phyloP scores from a whole-genome alignment of 2,329 filamentous ascomycete species.

The Cryphonectria naterciae region DNA sequence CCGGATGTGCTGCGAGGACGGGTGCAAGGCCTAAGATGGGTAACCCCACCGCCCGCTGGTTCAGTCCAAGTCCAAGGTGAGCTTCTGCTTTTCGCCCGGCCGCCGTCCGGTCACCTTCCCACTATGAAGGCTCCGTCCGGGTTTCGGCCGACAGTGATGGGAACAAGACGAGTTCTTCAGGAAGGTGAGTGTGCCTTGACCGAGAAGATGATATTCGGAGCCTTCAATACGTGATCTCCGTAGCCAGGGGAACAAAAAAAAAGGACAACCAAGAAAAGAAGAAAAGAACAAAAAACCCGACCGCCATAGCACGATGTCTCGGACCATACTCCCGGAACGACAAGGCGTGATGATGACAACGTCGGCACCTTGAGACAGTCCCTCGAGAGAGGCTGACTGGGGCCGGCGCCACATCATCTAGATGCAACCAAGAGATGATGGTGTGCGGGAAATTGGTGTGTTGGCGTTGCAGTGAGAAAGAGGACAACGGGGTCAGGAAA shows the following conservation, averaged over 20 bases:
- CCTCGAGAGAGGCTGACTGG: background rate
- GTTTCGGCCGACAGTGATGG: constrained; percentile 4
- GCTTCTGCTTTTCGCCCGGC: constrained; percentile 14
- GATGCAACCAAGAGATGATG: constrained; percentile 14
- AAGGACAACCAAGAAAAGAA: background rate
- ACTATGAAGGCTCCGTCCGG: constrained; percentile 11
- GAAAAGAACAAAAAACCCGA: no score
- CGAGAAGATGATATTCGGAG: background rate
- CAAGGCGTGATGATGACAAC: constrained; percentile 9
- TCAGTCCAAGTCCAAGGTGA: background rate
- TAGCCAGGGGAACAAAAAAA: background rate
- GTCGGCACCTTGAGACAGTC: background rate
- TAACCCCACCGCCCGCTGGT: background rate
- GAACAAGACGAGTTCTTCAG: background rate
- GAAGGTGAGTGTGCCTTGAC: constrained; percentile 14
- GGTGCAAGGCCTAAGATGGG: constrained; percentile 4
- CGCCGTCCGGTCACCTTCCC: constrained; percentile 16
- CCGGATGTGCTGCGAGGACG: constrained; percentile 17
- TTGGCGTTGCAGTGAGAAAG: background rate
- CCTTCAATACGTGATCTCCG: background rate
- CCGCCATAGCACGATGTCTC: constrained; percentile 19
- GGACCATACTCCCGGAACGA: constrained; percentile 5
- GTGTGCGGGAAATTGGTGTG: background rate
- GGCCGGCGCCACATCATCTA: constrained; percentile 19
- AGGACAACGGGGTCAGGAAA: background rate